phyloP scores from a whole-genome alignment of 2,329 filamentous ascomycete species.

The Pseudogymnoascus sp. region DNA sequence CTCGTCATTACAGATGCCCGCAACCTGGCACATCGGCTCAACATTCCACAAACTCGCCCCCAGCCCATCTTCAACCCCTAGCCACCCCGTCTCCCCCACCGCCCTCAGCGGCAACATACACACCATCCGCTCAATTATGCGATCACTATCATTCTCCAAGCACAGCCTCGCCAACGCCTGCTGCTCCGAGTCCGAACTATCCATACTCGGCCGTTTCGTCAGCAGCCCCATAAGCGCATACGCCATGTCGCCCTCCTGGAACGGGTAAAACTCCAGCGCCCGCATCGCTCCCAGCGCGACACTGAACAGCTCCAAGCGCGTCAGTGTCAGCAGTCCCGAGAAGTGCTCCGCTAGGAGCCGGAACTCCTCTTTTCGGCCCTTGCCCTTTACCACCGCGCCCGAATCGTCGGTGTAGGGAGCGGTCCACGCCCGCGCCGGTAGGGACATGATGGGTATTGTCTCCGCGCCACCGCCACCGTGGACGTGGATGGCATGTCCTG shows the following conservation, averaged over 20 bases:
- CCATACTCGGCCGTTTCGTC: conserved; percentile 21
- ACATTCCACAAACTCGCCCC: conserved; percentile 27
- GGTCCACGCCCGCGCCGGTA: background rate
- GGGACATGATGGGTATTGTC: background rate
- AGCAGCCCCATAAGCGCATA: conserved; percentile 29
- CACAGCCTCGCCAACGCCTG: conserved; percentile 27
- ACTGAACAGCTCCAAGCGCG: conserved; percentile 22
- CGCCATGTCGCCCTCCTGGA: conserved; percentile 22
- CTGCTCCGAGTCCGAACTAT: conserved; percentile 22
- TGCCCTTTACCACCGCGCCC: background rate
- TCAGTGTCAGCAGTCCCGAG: conserved; percentile 20
- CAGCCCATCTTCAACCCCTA: conserved; percentile 22
- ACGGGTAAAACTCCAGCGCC: conserved; percentile 10
- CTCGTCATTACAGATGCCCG: conserved; percentile 26
- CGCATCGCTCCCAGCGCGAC: conserved; percentile 22
- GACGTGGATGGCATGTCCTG: background rate
- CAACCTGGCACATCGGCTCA: conserved; percentile 26
- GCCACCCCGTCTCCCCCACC: conserved; percentile 12
- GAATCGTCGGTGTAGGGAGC: background rate
- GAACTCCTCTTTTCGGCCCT: conserved; percentile 9
- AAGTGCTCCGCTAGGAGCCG: conserved; percentile 26
- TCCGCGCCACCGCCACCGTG: background rate
- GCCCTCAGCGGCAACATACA: conserved; percentile 15
- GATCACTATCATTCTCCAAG: conserved; percentile 27
- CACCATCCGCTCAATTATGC: conserved; percentile 27